Percentiles rank a stretch among this genome's conserved stretches.
These are phyloP conservation scores for Begonia fuchsioides DNA, from an alignment of 306 rosid species.

Conservation along the genomic window DNA sequence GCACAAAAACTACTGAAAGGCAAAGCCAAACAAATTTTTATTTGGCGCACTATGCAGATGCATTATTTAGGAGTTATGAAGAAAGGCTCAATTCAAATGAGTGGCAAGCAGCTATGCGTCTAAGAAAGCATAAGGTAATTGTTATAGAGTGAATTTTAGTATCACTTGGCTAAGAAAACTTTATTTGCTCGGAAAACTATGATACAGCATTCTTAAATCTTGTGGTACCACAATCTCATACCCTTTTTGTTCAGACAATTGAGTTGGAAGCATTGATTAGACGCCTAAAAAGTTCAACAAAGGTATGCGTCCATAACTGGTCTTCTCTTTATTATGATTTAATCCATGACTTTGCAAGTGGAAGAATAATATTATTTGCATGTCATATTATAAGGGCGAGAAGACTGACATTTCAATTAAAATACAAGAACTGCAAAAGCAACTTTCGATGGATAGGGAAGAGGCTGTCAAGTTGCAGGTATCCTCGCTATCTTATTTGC, in stretches of 20 bases:
- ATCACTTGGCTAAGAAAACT: slow-evolving; percentile 1
- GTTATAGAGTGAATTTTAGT: slow-evolving; percentile 1
- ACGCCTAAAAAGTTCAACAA: slow-evolving; percentile 56
- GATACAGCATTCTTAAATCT: slow-evolving; percentile 7
- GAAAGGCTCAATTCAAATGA: slow-evolving; percentile 78
- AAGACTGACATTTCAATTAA: slow-evolving; percentile 57
- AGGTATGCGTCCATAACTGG: slow-evolving; percentile 23
- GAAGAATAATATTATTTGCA: slow-evolving; percentile 3
- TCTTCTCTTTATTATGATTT: not conserved
- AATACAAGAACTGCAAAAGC: slow-evolving; percentile 86
- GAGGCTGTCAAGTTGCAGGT: slow-evolving; percentile 87
- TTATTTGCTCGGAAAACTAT: slow-evolving; percentile 1
- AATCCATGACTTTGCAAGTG: slow-evolving; percentile 5
- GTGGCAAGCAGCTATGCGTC: slow-evolving; percentile 86
- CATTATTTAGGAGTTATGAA: slow-evolving; percentile 74
- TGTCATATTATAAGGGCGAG: slow-evolving; percentile 40
- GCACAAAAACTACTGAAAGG: slow-evolving; percentile 40
- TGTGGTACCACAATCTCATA: slow-evolving; percentile 6
- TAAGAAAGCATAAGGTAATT: slow-evolving; percentile 82
- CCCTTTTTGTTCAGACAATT: slow-evolving; percentile 34
- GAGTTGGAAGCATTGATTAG: slow-evolving; percentile 75
- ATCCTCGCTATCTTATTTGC: slow-evolving; percentile 10
- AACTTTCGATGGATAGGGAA: slow-evolving; percentile 81
- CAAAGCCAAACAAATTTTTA: slow-evolving; percentile 69
- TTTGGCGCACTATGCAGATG: slow-evolving; percentile 92